These are phyloP conservation scores for Colletotrichum endophyticum DNA, from an alignment of 2,329 filamentous ascomycete species.

Conservation along the genomic window DNA sequence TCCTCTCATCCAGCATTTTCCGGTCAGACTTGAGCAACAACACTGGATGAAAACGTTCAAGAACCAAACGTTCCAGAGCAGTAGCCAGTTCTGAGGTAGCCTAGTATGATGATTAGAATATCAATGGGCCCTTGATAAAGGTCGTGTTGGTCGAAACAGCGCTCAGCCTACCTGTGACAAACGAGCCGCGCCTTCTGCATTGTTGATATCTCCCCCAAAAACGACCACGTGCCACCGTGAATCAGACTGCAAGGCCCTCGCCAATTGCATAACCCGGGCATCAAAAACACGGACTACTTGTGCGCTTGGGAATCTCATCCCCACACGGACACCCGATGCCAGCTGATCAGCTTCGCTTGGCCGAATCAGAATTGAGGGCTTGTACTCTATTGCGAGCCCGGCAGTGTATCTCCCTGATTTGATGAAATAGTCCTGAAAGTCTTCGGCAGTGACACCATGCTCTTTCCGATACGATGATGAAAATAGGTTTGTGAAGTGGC, in stretches of 20 bases:
- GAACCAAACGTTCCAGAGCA: not conserved
- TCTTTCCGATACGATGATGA: constrained; percentile 51
- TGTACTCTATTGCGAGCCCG: constrained; percentile 61
- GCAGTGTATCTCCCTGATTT: constrained; percentile 64
- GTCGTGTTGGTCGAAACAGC: fast-evolving
- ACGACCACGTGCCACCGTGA: constrained; percentile 43
- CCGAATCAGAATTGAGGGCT: constrained; percentile 50
- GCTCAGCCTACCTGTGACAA: not conserved
- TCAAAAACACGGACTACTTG: constrained; percentile 66
- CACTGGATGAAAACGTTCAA: not conserved
- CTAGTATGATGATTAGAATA: not conserved
- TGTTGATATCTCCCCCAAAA: not conserved
- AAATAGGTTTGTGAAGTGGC: constrained; percentile 88
- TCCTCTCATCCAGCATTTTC: not conserved
- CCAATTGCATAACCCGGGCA: constrained; percentile 59
- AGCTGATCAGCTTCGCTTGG: constrained; percentile 33
- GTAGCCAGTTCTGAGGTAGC: not conserved
- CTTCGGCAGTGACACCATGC: constrained; percentile 45
- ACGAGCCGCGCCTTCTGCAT: not conserved
- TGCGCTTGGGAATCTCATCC: constrained; percentile 62
- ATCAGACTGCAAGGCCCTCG: constrained; percentile 53
- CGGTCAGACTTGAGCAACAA: not conserved
- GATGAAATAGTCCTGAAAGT: constrained; percentile 62
- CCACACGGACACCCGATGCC: constrained; percentile 48
- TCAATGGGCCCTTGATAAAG: not conserved